Percentiles rank a stretch among this genome's conserved stretches.
phyloP scores from a whole-genome alignment of 306 rosid species.

The Vigna angularis region DNA sequence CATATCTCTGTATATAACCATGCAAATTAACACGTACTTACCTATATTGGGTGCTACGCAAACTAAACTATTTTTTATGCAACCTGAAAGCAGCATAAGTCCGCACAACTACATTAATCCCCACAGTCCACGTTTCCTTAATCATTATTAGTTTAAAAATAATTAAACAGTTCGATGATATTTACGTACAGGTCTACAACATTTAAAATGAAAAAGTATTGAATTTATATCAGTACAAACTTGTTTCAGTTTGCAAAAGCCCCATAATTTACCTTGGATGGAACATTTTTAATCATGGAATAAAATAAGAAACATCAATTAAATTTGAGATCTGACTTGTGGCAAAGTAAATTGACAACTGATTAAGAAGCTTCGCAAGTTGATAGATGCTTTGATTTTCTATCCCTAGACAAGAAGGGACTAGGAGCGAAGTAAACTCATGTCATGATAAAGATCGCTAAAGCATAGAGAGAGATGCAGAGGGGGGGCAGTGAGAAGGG shows the following conservation, averaged over 20 bases:
- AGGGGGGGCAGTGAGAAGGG: too few species aligned
- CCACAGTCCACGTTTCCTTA: slow-evolving; percentile 3
- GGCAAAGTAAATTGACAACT: background rate
- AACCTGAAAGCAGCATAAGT: background rate
- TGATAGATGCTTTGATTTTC: background rate
- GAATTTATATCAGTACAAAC: slow-evolving; percentile 16
- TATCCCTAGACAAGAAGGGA: slow-evolving; percentile 3
- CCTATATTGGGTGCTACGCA: background rate
- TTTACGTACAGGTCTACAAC: background rate
- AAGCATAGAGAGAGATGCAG: slow-evolving; percentile 17
- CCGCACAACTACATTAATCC: background rate
- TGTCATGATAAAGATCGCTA: background rate
- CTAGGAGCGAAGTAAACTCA: background rate
- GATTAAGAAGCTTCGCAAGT: slow-evolving; percentile 4
- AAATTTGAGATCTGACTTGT: slow-evolving; percentile 13
- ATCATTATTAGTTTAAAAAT: slow-evolving; percentile 17
- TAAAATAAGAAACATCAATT: slow-evolving; percentile 2
- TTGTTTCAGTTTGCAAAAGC: background rate
- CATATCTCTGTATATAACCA: background rate
- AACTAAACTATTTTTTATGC: slow-evolving; percentile 11
- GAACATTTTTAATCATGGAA: slow-evolving; percentile 11
- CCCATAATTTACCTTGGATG: background rate
- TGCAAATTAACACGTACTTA: background rate
- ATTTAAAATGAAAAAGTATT: slow-evolving; percentile 17
- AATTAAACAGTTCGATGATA: slow-evolving; percentile 1